Percentiles rank a stretch among this genome's conserved stretches.
These are phyloP conservation scores for Solanum bulbocastanum DNA, from an alignment of 257 asterid species.

Conservation along the genomic window DNA sequence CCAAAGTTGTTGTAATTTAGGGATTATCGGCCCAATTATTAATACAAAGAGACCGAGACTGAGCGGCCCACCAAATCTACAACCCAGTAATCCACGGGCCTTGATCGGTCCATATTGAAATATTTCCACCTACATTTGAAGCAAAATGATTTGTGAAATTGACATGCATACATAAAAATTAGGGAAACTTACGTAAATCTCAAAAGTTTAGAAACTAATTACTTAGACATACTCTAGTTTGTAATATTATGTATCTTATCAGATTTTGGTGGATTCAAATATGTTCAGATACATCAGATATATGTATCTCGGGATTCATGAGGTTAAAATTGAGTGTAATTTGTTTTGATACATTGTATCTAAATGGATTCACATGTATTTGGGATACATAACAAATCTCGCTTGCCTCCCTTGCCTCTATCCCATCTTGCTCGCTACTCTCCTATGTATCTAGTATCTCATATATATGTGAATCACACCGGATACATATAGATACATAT, in stretches of 20 bases:
- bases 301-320: neutral
- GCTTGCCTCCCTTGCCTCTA: neutral
- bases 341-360: neutral
- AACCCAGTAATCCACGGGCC: too few relatives aligned
- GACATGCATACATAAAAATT: neutral
- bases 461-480: too few relatives aligned
- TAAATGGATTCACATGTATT: neutral
- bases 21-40: too few relatives aligned
- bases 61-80: too few relatives aligned
- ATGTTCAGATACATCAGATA: too few relatives aligned
- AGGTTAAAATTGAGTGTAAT: neutral
- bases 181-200: neutral
- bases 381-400: neutral
- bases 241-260: too few relatives aligned
- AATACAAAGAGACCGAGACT: too few relatives aligned
- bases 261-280: too few relatives aligned
- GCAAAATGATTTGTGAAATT: neutral
- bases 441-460: neutral
- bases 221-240: neutral
- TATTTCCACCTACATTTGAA: neutral
- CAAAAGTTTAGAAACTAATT: neutral
- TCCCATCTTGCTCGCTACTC: too few relatives aligned
- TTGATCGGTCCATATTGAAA: too few relatives aligned
- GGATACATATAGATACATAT: too few relatives aligned
- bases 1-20: too few relatives aligned